These are phyloP conservation scores for Heterobasidion parviporum DNA, from an alignment of 1,284 basidiomycete species.

Conservation along the genomic window DNA sequence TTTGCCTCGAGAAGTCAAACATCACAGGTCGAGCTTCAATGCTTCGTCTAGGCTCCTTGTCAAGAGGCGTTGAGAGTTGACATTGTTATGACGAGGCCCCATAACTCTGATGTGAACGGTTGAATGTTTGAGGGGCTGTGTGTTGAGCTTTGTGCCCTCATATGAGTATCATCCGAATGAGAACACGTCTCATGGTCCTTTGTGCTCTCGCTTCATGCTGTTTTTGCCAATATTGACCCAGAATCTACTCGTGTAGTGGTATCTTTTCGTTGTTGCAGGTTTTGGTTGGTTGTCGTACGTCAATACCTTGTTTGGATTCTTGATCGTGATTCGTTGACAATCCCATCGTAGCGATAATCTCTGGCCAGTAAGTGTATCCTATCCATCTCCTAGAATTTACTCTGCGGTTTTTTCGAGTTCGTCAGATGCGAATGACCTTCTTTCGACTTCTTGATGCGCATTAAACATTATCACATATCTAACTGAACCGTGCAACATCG, in stretches of 20 bases:
- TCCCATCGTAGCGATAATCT: constrained; percentile 42
- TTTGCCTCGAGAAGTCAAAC: background rate
- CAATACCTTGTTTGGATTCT: background rate
- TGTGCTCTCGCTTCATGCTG: background rate
- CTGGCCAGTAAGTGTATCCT: constrained; percentile 44
- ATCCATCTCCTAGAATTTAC: background rate
- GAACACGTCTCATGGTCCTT: no score
- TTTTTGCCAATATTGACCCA: background rate
- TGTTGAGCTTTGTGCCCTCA: no score
- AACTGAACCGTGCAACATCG: no score
- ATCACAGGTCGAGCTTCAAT: background rate
- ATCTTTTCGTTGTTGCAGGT: constrained; percentile 46
- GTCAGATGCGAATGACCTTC: background rate
- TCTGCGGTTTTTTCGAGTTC: background rate
- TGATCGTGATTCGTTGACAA: constrained; percentile 5
- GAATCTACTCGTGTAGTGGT: constrained; percentile 10
- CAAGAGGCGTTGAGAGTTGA: no score
- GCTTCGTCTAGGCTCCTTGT: background rate
- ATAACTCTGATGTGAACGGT: no score
- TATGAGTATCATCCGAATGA: no score
- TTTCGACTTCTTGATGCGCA: no score
- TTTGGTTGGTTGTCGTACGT: constrained; percentile 68
- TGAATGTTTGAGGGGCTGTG: no score
- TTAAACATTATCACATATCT: no score
- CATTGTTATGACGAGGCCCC: no score